Base-by-base conservation (phyloP, 768 basidiomycete species). In the Podaxis sp. region DNA sequence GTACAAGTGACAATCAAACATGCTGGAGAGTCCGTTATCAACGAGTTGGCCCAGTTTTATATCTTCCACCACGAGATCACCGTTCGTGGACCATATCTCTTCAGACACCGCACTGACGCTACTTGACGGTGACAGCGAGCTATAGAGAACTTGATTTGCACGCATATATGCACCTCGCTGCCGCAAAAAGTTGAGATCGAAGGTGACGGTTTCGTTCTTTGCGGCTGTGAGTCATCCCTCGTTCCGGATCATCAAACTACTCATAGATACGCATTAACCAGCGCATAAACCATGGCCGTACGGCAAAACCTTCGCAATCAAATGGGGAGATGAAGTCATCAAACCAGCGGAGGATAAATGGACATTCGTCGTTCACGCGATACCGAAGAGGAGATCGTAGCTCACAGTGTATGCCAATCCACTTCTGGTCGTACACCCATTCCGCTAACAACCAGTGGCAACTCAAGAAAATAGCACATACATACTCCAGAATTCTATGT, bases 1-100 rank as follows among this genome's bases (percentile, higher is more conserved):
- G 73, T 72, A 11, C 77, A 78, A 65, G 73, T 78, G 10, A 74
- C 67, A 38, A 65, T 78, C 38, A 73, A 73, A 63, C 69, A 70
- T 11, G 67, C 70, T 30, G 57, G 68, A 44, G 68, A 58, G 7
- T 49, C 30, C 5, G 2, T 58, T 5, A 60, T 71, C 15, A 67
- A 66, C 8, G 76, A 75, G 48, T 37, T 75, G 48, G 61, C 68
- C 2, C 62, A 60, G 2, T 78, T 75, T 57, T 74, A 72, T 54
- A 58, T 71, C 1, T 61, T 60, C 2, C 77, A 78, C 58, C 67
- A 70, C 26, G 76, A 78, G 30, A 78, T 80, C 28, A 75, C 76
- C 2, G 78, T 78, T 53, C 37, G 75, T 67, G 1, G 33, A 33
- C 13, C 49, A 22, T n/a, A 33, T 33, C 33, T 22, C 26, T 17